Percentiles rank a stretch among this genome's conserved stretches.
These are phyloP conservation scores for Physcomitrellopsis africana DNA, from an alignment of 225 moss, liverwort and hornwort genomes.

Conservation along the genomic window DNA sequence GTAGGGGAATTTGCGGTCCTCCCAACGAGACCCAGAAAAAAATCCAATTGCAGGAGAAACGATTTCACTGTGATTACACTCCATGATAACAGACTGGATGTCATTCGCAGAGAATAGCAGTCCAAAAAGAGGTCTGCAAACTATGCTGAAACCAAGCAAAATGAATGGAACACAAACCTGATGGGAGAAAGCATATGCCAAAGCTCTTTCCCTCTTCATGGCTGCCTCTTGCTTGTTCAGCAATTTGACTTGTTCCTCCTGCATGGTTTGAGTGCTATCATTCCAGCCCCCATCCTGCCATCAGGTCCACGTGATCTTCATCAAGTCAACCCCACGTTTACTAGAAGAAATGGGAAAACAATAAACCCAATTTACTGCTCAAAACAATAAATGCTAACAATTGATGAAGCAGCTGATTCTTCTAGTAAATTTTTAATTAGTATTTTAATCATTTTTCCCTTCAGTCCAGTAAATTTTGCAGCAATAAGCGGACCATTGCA, in stretches of 20 bases:
- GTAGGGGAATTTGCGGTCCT: too few species aligned
- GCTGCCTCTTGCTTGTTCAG: conserved; percentile 74
- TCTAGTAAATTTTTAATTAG: too few species aligned
- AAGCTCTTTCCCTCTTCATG: conserved; percentile 85
- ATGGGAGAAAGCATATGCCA: conserved; percentile 91
- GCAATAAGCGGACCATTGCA: too few species aligned
- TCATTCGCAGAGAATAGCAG: background rate
- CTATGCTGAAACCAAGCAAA: background rate
- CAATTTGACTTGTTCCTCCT: conserved; percentile 70
- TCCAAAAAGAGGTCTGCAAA: background rate
- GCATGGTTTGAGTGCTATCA: conserved; percentile 78
- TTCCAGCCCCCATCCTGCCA: conserved; percentile 77
- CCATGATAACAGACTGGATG: background rate
- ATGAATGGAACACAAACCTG: conserved; percentile 49
- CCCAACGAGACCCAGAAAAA: too few species aligned
- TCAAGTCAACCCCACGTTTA: too few species aligned
- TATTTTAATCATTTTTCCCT: too few species aligned
- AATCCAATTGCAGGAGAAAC: too few species aligned
- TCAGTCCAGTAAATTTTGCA: too few species aligned
- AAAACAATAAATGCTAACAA: too few species aligned
- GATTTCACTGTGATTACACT: too few species aligned
- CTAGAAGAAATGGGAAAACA: background rate
- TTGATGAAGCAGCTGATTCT: too few species aligned
- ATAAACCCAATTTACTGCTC: too few species aligned
- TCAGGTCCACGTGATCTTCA: background rate